Base-by-base conservation (phyloP, 257 asterid genomes). In the Petunia axillaris region DNA sequence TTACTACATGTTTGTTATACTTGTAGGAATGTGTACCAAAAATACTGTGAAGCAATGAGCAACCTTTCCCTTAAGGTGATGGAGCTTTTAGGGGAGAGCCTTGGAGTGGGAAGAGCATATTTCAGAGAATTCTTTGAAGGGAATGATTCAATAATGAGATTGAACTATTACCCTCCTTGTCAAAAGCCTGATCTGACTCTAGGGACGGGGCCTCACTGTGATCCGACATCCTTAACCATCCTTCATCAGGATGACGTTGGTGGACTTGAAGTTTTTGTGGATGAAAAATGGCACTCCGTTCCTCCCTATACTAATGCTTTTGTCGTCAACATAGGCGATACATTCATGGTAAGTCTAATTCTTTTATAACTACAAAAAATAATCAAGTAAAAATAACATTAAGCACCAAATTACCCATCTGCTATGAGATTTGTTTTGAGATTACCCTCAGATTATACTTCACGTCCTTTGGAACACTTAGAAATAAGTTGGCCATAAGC, bases 171-270 rank as follows among this genome's bases (percentile, higher is more conserved):
- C 65, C 98, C 98, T 2, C 85, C 74, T 1, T 93, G 97, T 78
- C 91, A 87, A 84, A 81, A 87, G 64, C 93, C 98, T 5, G 91
- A 87, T 53, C 77, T 80, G 1, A 88, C 91, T 1, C 91, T 93
- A 11, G 98, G 98, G 38, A 93, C 98, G 0, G 97, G 98, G 25
- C 98, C 98, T 75, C 98, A 93, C 77, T 89, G 97, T 80, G 98
- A 93, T 82, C 97, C 98, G 1, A 88, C 95, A 4, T 88, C 97
- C 35, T 50, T 93, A 80, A 91, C 97, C 0, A 88, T 93, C 54
- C 98, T 93, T 60, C 97, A 91, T 71, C 97, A 91, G 78, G 98
- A 90, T 78, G 79, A 89, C 67, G 95, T 93, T n/a, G 90, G 89
- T 14, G 98, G 98, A 13, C 97, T 93, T 44, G 83, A 93, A 75